A percentile compares a stretch with the other conserved stretches of the same genome.
phyloP scores from a whole-genome alignment of 495 filamentous ascomycete species.

The Hyaloscypha bicolor region DNA sequence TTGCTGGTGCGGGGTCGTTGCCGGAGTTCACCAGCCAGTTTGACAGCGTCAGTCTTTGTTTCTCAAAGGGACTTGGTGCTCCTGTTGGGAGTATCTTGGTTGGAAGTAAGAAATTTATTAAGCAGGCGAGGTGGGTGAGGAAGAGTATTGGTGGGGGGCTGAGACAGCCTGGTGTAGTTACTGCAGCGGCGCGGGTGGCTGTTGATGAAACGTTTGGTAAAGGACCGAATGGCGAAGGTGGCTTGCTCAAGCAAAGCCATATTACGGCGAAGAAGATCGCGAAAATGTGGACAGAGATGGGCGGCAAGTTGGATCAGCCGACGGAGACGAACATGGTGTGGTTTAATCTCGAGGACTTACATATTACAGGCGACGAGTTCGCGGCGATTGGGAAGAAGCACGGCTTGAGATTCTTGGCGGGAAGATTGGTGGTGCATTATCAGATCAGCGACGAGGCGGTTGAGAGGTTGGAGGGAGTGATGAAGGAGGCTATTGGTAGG shows the following conservation, averaged over 20 bases:
- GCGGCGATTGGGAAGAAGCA: conserved; percentile 50
- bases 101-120: conserved; percentile 64
- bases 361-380: conserved; percentile 47
- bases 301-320: conserved; percentile 59
- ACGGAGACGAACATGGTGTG: conserved; percentile 95
- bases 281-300: conserved; percentile 62
- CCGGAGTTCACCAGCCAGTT: conserved; percentile 70
- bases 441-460: conserved; percentile 60
- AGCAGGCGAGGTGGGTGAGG: conserved; percentile 74
- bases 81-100: conserved; percentile 83
- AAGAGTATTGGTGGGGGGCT: conserved; percentile 86
- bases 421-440: conserved; percentile 65
- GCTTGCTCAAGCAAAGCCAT: conserved; percentile 65
- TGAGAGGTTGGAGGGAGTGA: conserved; percentile 47
- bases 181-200: conserved; percentile 59
- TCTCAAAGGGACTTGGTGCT: conserved; percentile 87
- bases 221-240: conserved; percentile 61
- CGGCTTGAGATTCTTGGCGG: conserved; percentile 55
- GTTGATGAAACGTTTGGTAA: conserved; percentile 71
- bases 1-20: conserved; percentile 60
- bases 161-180: conserved; percentile 67
- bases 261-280: conserved; percentile 65
- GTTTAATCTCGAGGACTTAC: conserved; percentile 68
- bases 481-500: conserved; percentile 42
- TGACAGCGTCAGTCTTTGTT: conserved; percentile 82